A percentile compares a stretch with the other conserved stretches of the same genome.
phyloP scores from a whole-genome alignment of 495 filamentous ascomycete genomes.

The Lindgomyces ingoldianus region DNA sequence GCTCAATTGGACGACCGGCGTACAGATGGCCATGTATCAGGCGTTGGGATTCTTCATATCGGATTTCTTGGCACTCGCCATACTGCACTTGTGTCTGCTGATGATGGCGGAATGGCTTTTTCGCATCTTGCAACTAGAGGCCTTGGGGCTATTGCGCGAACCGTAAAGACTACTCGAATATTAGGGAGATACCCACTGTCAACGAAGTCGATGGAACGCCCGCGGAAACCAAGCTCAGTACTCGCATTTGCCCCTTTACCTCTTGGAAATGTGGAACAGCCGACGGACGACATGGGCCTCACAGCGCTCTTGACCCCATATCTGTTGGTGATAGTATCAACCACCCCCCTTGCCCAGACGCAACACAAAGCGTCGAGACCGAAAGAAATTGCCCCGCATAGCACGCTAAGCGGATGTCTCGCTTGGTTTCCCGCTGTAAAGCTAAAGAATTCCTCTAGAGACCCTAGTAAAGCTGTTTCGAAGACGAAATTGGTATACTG shows the following conservation, averaged over 20 bases:
- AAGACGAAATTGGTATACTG: slow-evolving; percentile 93
- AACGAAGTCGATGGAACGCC: slow-evolving; percentile 55
- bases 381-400: slow-evolving; percentile 85
- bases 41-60: slow-evolving; percentile 76
- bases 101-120: slow-evolving; percentile 95
- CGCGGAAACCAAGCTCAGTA: slow-evolving; percentile 90
- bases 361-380: slow-evolving; percentile 89
- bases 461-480: slow-evolving; percentile 55
- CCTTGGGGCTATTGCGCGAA: slow-evolving; percentile 79
- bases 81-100: slow-evolving; percentile 95
- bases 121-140: slow-evolving; percentile 93
- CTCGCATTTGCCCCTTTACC: slow-evolving; percentile 89
- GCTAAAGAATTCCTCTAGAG: slow-evolving; percentile 69
- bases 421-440: slow-evolving; percentile 98
- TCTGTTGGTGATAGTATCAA: slow-evolving; percentile 92
- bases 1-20: slow-evolving; percentile 64
- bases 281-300: slow-evolving; percentile 83
- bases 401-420: slow-evolving; percentile 86
- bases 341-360: slow-evolving; percentile 91
- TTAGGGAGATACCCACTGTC: slow-evolving; percentile 82
- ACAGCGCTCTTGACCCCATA: slow-evolving; percentile 97
- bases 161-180: slow-evolving; percentile 85
- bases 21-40: slow-evolving; percentile 78
- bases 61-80: slow-evolving; percentile 95
- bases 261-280: slow-evolving; percentile 85